Conservation (phyloP, 2,329 filamentous ascomycete species). For the Coniochaeta sp. region DNA sequence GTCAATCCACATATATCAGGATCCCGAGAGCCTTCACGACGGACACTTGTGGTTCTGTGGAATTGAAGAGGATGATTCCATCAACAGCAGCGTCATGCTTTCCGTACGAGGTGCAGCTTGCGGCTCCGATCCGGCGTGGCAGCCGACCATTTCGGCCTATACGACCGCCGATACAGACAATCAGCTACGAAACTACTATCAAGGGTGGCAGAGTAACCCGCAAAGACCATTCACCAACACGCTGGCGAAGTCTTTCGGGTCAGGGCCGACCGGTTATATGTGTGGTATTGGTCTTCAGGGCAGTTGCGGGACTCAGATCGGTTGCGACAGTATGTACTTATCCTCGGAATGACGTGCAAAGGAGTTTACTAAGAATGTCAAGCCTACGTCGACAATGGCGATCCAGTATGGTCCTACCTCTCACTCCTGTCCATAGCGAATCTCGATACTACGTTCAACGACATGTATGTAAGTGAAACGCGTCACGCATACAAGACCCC, state of each 20-base stretch:
- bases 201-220: neutral
- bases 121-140: constrained; percentile 1
- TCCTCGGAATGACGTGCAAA: neutral
- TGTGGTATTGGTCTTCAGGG: constrained; percentile 1
- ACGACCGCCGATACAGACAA: neutral
- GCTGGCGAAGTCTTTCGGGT: neutral
- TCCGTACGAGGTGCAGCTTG: neutral
- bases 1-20: neutral
- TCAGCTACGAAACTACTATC: constrained; percentile 1
- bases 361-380: neutral
- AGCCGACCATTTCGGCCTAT: neutral
- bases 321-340: neutral
- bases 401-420: neutral
- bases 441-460: constrained; percentile 1
- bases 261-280: neutral
- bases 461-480: constrained; percentile 1
- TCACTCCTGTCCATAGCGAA: neutral
- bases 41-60: neutral
- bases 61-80: neutral
- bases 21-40: neutral
- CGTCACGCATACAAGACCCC: neutral
- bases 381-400: neutral
- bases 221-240: neutral
- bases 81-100: neutral
- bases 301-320: neutral